phyloP scores from a whole-genome alignment of 177 flowering plant genomes.

The Vitis hybrid region DNA sequence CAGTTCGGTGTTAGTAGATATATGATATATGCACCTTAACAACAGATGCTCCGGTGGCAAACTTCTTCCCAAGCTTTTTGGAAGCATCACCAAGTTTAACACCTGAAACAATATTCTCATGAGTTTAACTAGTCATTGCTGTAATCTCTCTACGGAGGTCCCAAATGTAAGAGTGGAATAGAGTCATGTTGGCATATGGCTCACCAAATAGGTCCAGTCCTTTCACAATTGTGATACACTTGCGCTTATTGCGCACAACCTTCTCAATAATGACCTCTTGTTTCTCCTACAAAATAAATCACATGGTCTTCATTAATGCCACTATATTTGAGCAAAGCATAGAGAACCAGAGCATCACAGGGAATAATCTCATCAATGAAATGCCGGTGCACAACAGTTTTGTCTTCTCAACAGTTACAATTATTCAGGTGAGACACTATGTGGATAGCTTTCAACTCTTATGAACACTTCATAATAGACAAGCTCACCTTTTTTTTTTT shows the following conservation, averaged over 20 bases:
- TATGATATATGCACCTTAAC: constrained; percentile 66
- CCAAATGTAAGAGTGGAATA: neutral
- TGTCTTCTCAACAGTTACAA: too few species aligned
- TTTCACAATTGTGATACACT: constrained; percentile 69
- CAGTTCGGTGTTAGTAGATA: neutral
- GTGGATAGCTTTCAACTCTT: too few species aligned
- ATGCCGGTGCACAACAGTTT: too few species aligned
- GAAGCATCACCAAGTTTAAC: constrained; percentile 95
- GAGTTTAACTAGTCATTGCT: too few species aligned
- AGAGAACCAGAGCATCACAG: neutral
- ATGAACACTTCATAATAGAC: too few species aligned
- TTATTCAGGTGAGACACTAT: too few species aligned
- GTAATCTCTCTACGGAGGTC: neutral
- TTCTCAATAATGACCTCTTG: constrained; percentile 91
- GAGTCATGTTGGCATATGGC: neutral
- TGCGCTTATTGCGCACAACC: constrained; percentile 85
- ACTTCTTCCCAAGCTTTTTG: constrained; percentile 96
- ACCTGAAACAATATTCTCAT: constrained; percentile 43
- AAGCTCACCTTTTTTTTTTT: too few species aligned
- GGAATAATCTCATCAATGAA: too few species aligned
- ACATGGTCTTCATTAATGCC: neutral
- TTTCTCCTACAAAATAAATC: constrained; percentile 55
- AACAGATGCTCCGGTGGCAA: constrained; percentile 99
- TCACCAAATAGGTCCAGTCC: constrained; percentile 21
- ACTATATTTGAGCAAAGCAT: neutral